Evolutionary conservation across 2,329 filamentous ascomycete genomes (phyloP), one percentile per base, ranked within the genome.

Genomic region (Clonostachys rosea): DNA sequence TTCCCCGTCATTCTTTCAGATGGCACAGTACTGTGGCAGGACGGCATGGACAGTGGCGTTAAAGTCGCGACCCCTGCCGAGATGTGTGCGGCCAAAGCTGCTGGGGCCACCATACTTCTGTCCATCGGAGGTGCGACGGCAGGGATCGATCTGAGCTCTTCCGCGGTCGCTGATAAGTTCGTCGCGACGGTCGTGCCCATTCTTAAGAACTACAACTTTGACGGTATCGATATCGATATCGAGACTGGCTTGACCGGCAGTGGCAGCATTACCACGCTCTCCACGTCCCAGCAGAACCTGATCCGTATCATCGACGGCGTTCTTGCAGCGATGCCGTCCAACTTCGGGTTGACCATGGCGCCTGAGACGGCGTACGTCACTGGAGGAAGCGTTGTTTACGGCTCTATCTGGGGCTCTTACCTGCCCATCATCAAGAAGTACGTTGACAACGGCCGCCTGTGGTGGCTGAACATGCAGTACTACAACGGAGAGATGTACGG

Each of bases 281-380:
- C 63, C 13, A 55, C 62, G 2, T 59, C 60, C 12, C 63, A 66
- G 46, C 35, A 53, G 37, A 66, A 66, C 54, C 53, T 66, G 34
- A 63, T 66, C 49, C 57, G 62, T 50, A 58, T 66, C 50, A 65
- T 66, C 36, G 63, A 66, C 48, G 62, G 63, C 45, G 44, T 66
- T n/a, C 63, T 66, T 16, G 61, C 54, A 6, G 47, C 73, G 52
- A 74, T 80, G 43, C 82, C 83, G 61, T 78, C 72, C 46, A 86
- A 64, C 24, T 75, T 73, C 11, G 82, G 83, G 17, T 73, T 83
- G 41, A 83, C 76, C 36, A 80, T 68, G 56, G 64, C 64, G 5
- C 62, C 61, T 6, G 64, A 66, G 49, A 69, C 60, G 12, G 62
- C 63, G 4, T 66, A 66, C 46, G 63, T 66, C 3, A 66, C 62